Evolutionary conservation across 352 stramenopile species (phyloP).

Genomic region (Phytophthora pisi): DNA sequence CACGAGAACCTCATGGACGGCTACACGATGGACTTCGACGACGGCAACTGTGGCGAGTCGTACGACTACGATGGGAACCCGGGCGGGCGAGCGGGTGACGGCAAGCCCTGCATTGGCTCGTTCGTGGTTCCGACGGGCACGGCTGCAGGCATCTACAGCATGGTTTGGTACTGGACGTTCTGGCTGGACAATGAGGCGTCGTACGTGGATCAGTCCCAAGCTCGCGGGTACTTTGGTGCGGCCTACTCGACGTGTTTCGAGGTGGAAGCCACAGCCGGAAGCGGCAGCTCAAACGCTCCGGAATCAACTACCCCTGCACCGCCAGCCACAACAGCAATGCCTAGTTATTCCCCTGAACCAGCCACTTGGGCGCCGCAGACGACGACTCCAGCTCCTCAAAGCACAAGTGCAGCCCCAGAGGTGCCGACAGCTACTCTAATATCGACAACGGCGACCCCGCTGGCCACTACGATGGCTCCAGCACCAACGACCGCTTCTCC

Average conservation of each 20-base stretch:
- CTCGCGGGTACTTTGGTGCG: slow-evolving; percentile 66
- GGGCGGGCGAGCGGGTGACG: slow-evolving; percentile 55
- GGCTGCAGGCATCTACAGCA: slow-evolving; percentile 56
- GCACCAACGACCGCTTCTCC: slow-evolving; percentile 2
- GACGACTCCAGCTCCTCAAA: slow-evolving; percentile 4
- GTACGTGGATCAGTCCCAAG: slow-evolving; percentile 57
- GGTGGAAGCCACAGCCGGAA: slow-evolving; percentile 46
- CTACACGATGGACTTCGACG: slow-evolving; percentile 54
- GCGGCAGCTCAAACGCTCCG: slow-evolving; percentile 8
- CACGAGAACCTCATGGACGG: slow-evolving; percentile 55
- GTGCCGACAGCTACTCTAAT: slow-evolving; percentile 3
- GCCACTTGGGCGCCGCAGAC: slow-evolving; percentile 8
- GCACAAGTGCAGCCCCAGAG: slow-evolving; percentile 3
- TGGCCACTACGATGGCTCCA: slow-evolving; percentile 4
- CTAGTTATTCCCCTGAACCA: neutral
- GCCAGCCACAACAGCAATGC: slow-evolving; percentile 1
- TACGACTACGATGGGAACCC: slow-evolving; percentile 50
- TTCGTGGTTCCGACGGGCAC: slow-evolving; percentile 57
- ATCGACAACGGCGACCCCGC: slow-evolving; percentile 3
- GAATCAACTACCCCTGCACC: slow-evolving; percentile 1
- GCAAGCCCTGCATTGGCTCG: slow-evolving; percentile 61
- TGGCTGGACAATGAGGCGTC: slow-evolving; percentile 50
- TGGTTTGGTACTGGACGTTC: slow-evolving; percentile 81
- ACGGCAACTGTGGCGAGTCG: slow-evolving; percentile 67
- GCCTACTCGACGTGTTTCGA: slow-evolving; percentile 77